These are phyloP conservation scores for Oropetium thomaeum DNA, from an alignment of 176 grass and related monocot genomes.

Conservation along the genomic window DNA sequence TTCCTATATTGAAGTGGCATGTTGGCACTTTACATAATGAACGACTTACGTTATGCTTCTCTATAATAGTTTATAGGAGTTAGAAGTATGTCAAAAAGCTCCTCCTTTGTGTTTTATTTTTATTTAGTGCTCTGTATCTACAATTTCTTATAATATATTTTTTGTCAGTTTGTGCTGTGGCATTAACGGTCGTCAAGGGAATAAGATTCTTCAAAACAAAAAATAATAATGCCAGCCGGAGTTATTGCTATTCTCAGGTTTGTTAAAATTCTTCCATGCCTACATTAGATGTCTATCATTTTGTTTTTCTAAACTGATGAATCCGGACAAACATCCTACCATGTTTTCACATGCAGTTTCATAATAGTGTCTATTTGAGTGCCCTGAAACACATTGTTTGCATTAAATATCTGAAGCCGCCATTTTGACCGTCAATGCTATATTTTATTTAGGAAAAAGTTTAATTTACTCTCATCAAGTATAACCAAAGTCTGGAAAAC, in stretches of 20 bases:
- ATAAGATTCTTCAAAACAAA: constrained; percentile 68
- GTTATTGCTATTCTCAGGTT: constrained; percentile 79
- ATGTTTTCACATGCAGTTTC: background rate
- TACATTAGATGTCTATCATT: background rate
- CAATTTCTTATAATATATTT: background rate
- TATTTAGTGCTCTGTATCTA: constrained; percentile 4
- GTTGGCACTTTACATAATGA: background rate
- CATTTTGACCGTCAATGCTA: background rate
- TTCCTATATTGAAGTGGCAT: background rate
- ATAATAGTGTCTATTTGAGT: background rate
- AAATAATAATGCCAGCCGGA: constrained; percentile 89
- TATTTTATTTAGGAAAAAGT: too few relatives aligned
- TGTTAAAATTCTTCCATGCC: background rate
- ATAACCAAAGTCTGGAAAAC: too few relatives aligned
- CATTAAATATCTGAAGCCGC: background rate
- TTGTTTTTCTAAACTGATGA: background rate
- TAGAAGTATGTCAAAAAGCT: background rate
- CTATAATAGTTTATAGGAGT: background rate
- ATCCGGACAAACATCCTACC: background rate
- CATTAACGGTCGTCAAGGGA: constrained; percentile 62
- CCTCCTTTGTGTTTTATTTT: background rate
- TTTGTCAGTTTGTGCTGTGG: constrained; percentile 61
- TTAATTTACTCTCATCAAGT: too few relatives aligned
- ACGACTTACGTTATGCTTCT: background rate
- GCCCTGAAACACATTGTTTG: background rate